phyloP scores from a whole-genome alignment of 2,329 filamentous ascomycete genomes.

The Epichloe glyceriae region DNA sequence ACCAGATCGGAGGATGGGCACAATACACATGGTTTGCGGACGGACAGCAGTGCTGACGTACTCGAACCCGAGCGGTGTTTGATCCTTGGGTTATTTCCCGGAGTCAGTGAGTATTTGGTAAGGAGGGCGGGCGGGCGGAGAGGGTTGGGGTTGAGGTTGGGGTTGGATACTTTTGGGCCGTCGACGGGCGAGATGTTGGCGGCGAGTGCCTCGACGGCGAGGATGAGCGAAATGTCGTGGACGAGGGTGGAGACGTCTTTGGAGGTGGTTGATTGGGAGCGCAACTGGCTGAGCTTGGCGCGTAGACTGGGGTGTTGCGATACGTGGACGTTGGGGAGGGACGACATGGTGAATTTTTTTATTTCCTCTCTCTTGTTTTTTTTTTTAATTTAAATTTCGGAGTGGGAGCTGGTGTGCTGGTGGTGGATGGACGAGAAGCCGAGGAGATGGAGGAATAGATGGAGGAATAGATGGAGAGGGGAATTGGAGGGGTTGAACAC shows the following conservation, averaged over 20 bases:
- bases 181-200: constrained; percentile 42
- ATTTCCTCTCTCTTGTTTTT: no score
- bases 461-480: no score
- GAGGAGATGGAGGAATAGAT: no score
- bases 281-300: constrained; percentile 82
- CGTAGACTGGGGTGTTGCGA: constrained; percentile 75
- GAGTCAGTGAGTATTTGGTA: no score
- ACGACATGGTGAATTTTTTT: constrained; percentile 16
- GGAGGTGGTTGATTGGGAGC: constrained; percentile 55
- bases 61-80: constrained; percentile 64
- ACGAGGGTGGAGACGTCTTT: constrained; percentile 71
- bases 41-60: constrained; percentile 54
- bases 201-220: constrained; percentile 71
- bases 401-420: no score
- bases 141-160: neutral
- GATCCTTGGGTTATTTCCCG: constrained; percentile 37
- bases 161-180: constrained; percentile 48
- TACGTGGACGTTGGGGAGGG: constrained; percentile 56
- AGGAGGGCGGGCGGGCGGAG: neutral
- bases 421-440: no score
- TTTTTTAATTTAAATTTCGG: no score
- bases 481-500: no score
- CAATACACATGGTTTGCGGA: constrained; percentile 59
- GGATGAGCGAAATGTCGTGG: constrained; percentile 72
- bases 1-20: constrained; percentile 87